Evolutionary conservation across 495 filamentous ascomycete species (phyloP).

Genomic region (Aspergillus nidulans): DNA sequence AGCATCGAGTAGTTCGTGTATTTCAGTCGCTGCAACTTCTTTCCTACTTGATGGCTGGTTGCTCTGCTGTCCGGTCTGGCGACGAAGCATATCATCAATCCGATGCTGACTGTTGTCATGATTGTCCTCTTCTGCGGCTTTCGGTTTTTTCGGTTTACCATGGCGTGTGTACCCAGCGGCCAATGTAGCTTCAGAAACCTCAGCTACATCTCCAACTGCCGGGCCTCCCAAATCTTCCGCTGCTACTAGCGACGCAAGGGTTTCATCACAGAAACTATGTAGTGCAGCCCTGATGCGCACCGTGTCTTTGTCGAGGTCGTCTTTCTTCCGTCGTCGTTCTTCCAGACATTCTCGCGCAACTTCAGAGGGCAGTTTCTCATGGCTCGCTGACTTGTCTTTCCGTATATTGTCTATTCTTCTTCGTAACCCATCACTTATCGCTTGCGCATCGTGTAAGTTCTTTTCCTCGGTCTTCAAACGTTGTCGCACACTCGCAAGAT

Average conservation of each 20-base stretch:
- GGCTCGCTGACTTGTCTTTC: slow-evolving; percentile 45
- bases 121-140: slow-evolving; percentile 38
- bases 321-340: slow-evolving; percentile 54
- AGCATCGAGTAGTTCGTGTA: slow-evolving; percentile 60
- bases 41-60: slow-evolving; percentile 48
- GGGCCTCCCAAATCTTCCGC: slow-evolving; percentile 85
- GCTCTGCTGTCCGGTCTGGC: slow-evolving; percentile 25
- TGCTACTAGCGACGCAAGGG: slow-evolving; percentile 75
- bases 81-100: slow-evolving; percentile 71
- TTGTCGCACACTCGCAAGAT: slow-evolving; percentile 48
- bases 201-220: slow-evolving; percentile 68
- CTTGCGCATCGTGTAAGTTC: slow-evolving; percentile 55
- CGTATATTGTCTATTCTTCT: slow-evolving; percentile 55
- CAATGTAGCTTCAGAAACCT: slow-evolving; percentile 56
- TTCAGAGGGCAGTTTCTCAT: slow-evolving; percentile 55
- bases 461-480: slow-evolving; percentile 56
- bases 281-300: slow-evolving; percentile 55
- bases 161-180: slow-evolving; percentile 68
- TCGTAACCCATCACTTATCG: slow-evolving; percentile 51
- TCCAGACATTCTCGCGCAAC: slow-evolving; percentile 55
- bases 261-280: slow-evolving; percentile 66
- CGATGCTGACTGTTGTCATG: slow-evolving; percentile 54
- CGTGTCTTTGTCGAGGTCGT: slow-evolving; percentile 51
- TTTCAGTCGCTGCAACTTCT: slow-evolving; percentile 60
- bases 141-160: slow-evolving; percentile 64